Percentiles rank a stretch among this genome's conserved stretches.
Evolutionary conservation across 2,329 filamentous ascomycete genomes (phyloP).

Genomic region (Emergomyces pasteurianus): DNA sequence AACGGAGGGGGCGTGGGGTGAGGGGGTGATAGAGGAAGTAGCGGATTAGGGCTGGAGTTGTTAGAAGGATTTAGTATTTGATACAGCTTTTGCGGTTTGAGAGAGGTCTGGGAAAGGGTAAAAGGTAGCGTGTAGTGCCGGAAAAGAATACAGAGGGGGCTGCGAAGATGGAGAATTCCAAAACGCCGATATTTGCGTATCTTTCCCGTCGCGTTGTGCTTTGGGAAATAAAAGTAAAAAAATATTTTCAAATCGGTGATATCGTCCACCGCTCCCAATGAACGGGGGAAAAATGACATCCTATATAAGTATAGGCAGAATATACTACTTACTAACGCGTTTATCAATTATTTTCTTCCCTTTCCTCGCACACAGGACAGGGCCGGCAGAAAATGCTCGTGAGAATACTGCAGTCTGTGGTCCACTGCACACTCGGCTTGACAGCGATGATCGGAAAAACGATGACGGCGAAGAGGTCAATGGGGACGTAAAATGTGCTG

Average conservation of each 20-base stretch:
- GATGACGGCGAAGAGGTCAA: not conserved
- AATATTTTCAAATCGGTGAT: no score
- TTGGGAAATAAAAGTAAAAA: not conserved
- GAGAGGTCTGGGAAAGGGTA: no score
- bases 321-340: constrained; percentile 36
- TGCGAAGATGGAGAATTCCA: not conserved
- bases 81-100: no score
- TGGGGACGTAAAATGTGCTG: constrained; percentile 14
- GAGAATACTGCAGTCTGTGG: constrained; percentile 12
- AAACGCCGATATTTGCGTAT: not conserved
- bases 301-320: not conserved
- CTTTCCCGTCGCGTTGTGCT: not conserved
- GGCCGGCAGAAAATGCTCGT: constrained; percentile 30
- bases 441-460: constrained; percentile 13
- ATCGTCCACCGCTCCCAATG: not conserved
- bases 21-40: constrained; percentile 59
- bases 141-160: not conserved
- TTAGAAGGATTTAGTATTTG: constrained; percentile 14
- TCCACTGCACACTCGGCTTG: constrained; percentile 10
- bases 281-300: not conserved
- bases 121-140: not conserved
- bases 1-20: constrained; percentile 66
- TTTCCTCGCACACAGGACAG: constrained; percentile 29
- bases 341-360: constrained; percentile 23
- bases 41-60: constrained; percentile 46